Conservation (phyloP, 2,329 filamentous ascomycete genomes). For the Fusarium beomiforme region DNA sequence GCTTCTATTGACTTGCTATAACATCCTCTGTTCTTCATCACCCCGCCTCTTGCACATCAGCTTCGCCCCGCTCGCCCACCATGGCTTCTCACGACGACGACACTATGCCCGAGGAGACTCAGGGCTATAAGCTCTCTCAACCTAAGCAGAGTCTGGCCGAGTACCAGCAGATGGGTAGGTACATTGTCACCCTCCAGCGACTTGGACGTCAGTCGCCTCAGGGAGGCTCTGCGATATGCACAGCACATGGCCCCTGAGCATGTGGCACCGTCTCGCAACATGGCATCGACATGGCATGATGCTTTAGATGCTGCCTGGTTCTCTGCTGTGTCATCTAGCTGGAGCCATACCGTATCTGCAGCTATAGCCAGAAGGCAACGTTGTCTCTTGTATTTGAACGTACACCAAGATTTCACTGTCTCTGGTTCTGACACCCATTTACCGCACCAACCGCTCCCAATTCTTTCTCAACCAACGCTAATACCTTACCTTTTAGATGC, state of each 20-base stretch:
- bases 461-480: constrained; percentile 20
- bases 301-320: background rate
- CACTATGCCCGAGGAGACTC: constrained; percentile 84
- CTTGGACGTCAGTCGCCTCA: background rate
- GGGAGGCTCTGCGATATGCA: constrained; percentile 26
- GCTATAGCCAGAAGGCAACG: background rate
- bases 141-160: constrained; percentile 95
- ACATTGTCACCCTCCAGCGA: background rate
- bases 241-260: constrained; percentile 4
- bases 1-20: constrained; percentile 13
- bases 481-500: constrained; percentile 58
- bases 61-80: constrained; percentile 45
- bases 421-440: background rate
- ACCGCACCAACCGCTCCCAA: background rate
- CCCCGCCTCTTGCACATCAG: constrained; percentile 28
- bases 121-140: constrained; percentile 98
- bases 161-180: constrained; percentile 90
- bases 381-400: background rate
- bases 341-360: background rate
- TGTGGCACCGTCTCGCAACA: constrained; percentile 17
- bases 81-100: constrained; percentile 83
- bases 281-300: constrained; percentile 20
- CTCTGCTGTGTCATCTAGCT: background rate
- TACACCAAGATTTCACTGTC: background rate
- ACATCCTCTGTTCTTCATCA: constrained; percentile 22